A percentile compares a stretch with the other conserved stretches of the same genome.
These are phyloP conservation scores for Hanseniaspora taiwanica DNA, from an alignment of 805 yeast genomes.

Conservation along the genomic window DNA sequence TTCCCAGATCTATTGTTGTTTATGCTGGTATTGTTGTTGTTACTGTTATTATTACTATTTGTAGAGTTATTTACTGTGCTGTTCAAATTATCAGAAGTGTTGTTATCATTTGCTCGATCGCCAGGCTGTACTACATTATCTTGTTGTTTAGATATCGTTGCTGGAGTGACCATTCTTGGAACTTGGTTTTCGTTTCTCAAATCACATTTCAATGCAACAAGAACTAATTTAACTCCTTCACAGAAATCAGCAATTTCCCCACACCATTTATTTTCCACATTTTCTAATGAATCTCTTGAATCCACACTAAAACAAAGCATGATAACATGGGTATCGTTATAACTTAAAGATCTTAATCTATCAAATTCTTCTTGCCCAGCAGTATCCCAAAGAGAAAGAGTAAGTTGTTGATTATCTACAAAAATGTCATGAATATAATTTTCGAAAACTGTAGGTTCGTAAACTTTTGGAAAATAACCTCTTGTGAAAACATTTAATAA, in stretches of 20 bases:
- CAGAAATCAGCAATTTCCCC: constrained; percentile 95
- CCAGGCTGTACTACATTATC: constrained; percentile 9
- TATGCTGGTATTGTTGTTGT: constrained; percentile 12
- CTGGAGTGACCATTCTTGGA: constrained; percentile 15
- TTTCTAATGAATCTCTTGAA: constrained; percentile 85
- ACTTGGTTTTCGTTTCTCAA: constrained; percentile 47
- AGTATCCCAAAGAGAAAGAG: constrained; percentile 92
- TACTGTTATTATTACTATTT: constrained; percentile 21
- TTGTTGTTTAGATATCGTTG: constrained; percentile 16
- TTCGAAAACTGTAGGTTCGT: constrained; percentile 96
- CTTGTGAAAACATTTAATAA: constrained; percentile 88
- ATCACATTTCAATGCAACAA: constrained; percentile 92
- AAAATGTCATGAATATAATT: constrained; percentile 95
- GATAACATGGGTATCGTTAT: constrained; percentile 92
- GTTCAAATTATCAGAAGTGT: constrained; percentile 16
- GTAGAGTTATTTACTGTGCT: too few relatives aligned
- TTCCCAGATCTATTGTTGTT: constrained; percentile 21
- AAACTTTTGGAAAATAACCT: constrained; percentile 96
- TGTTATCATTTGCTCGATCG: constrained; percentile 11
- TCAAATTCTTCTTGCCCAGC: constrained; percentile 99
- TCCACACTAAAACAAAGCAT: constrained; percentile 94
- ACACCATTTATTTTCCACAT: constrained; percentile 93
- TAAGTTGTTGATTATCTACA: constrained; percentile 87
- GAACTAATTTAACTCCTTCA: constrained; percentile 85
- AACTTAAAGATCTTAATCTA: constrained; percentile 79